Conservation (phyloP, 257 asterid species). For the Echites panduratus region DNA sequence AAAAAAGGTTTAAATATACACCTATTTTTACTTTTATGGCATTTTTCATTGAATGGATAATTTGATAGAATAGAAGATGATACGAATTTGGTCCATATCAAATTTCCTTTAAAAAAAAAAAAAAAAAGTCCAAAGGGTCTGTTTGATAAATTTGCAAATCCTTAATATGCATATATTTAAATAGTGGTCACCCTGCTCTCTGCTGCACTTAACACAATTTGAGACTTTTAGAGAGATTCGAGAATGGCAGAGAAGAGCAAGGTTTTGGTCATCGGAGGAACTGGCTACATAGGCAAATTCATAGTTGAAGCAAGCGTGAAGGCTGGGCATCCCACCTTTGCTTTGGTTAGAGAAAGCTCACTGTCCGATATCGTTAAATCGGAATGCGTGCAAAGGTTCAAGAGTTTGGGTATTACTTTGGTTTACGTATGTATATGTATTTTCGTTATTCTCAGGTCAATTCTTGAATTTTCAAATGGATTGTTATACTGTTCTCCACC, state of each 20-base stretch:
- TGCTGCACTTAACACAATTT: too few species aligned
- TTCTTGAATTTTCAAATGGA: not conserved
- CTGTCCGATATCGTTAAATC: conserved; percentile 56
- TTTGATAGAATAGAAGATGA: too few species aligned
- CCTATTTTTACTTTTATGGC: too few species aligned
- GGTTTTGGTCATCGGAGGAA: conserved; percentile 68
- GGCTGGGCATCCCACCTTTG: conserved; percentile 72
- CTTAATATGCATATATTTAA: too few species aligned
- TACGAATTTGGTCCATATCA: too few species aligned
- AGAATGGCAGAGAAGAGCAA: conserved; percentile 69
- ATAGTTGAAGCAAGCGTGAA: conserved; percentile 61
- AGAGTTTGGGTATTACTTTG: conserved; percentile 38
- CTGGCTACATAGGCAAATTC: conserved; percentile 75
- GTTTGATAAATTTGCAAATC: too few species aligned
- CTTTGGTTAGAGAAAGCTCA: conserved; percentile 45
- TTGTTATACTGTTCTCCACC: not conserved
- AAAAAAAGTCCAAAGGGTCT: too few species aligned
- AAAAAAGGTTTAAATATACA: too few species aligned
- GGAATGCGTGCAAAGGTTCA: conserved; percentile 47
- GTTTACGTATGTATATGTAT: conserved; percentile 35
- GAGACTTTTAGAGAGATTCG: too few species aligned
- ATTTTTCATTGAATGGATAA: too few species aligned
- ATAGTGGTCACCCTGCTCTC: too few species aligned
- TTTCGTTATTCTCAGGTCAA: not conserved
- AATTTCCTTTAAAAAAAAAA: too few species aligned